Conservation (phyloP, 2,329 filamentous ascomycete genomes). For the Helotiales sp. region DNA sequence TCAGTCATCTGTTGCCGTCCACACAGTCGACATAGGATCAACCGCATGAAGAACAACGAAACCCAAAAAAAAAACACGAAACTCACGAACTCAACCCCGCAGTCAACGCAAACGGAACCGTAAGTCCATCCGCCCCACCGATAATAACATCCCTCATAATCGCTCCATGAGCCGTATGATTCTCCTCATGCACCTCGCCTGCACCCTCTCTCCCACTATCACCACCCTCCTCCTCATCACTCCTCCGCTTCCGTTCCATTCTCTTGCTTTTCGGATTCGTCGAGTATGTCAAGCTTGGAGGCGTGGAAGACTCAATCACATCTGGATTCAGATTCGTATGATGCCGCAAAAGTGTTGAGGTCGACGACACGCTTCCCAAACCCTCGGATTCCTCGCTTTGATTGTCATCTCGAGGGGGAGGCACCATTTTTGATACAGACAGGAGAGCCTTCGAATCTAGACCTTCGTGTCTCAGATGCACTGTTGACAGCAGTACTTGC, state of each 20-base stretch:
- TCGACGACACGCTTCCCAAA: neutral
- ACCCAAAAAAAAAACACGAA: neutral
- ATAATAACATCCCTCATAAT: constrained; percentile 71
- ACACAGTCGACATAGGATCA: too few relatives aligned
- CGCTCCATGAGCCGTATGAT: constrained; percentile 46
- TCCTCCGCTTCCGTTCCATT: constrained; percentile 7
- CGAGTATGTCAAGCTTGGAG: neutral
- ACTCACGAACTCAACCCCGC: constrained; percentile 66
- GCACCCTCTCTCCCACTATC: neutral
- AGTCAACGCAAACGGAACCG: constrained; percentile 79
- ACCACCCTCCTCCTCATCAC: neutral
- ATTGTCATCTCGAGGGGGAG: too few relatives aligned
- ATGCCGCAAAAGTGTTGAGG: neutral
- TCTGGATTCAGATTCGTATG: neutral
- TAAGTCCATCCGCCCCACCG: constrained; percentile 78
- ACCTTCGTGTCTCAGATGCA: neutral
- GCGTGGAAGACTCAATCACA: neutral
- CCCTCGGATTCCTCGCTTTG: too few relatives aligned
- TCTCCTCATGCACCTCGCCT: constrained; percentile 9
- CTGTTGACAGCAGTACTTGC: neutral
- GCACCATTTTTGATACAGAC: too few relatives aligned
- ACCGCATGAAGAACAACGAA: neutral
- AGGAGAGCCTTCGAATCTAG: neutral
- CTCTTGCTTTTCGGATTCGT: neutral
- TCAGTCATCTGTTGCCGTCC: too few relatives aligned